Base-by-base conservation (phyloP, 1,284 basidiomycete species). In the Heimioporus retisporus region DNA sequence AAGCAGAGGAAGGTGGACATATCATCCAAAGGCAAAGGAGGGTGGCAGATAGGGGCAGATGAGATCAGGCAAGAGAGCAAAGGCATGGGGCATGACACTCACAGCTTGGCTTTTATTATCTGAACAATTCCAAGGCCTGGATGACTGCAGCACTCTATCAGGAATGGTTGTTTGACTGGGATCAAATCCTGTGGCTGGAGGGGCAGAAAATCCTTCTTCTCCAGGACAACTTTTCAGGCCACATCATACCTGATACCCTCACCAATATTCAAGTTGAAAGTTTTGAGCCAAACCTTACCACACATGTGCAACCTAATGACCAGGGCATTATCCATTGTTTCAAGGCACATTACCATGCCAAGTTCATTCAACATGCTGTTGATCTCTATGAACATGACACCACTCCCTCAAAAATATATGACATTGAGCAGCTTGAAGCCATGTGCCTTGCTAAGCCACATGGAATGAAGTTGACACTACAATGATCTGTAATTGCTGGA, bases 341-440 rank as follows among this genome's bases (percentile, higher is more conserved):
- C 31, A 35, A 35, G 31, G 31, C 31, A 4, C 31, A 35, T 35
- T 35, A 35, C 8, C 31, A 8, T 8, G 4, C 31, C 31, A 35
- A 35, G 31, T 35, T 35, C 8, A 35, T 35, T 8, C 4, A 35
- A 4, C 31, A 35, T 35, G 31, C 31, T 8, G 8, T 35, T 35
- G 31, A 35, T 8, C 8, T 4, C 31, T 35, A 35, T 35, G 31
- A 82, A 21, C 19, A 35, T 46, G 74, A 70, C 13, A 64, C 72
- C 8, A 70, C 74, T 2, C 69, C 74, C 15, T 25, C 68, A 5
- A 6, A 79, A 14, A 76, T 81, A 42, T 82, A 81, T 59, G 21
- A 76, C 2, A 80, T 82, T 42, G 70, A 82, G 59, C 76, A 81
- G 42, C 76, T 81, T 1, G 51, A 76, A 25, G 80, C 72, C 3